Conservation (phyloP, 2,329 filamentous ascomycete genomes). For the Colletotrichum tofieldiae region DNA sequence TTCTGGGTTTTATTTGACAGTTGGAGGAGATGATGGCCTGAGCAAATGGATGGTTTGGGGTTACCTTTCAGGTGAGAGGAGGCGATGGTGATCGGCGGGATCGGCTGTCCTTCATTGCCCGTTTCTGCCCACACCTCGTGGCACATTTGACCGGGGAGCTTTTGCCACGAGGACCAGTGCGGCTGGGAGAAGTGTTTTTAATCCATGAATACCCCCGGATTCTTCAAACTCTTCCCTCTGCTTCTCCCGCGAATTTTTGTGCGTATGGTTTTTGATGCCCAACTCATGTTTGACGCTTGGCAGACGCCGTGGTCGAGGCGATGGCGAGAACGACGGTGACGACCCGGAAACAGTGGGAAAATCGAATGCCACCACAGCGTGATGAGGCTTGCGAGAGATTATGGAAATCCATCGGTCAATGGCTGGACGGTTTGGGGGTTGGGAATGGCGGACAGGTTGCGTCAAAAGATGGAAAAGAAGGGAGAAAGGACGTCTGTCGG, state of each 20-base stretch:
- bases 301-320: background rate
- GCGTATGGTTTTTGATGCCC: background rate
- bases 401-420: background rate
- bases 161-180: background rate
- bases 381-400: background rate
- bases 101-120: slow-evolving; percentile 37
- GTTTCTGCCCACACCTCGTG: background rate
- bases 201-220: background rate
- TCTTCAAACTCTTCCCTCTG: accelerated
- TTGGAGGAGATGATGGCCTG: background rate
- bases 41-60: slow-evolving; percentile 6
- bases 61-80: slow-evolving; percentile 33
- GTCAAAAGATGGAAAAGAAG: background rate
- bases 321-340: background rate
- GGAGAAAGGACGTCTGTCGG: too few relatives aligned
- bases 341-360: background rate
- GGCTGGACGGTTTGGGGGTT: background rate
- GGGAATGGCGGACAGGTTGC: background rate
- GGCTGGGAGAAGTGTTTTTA: background rate
- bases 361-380: too few relatives aligned
- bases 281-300: background rate
- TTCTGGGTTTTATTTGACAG: background rate
- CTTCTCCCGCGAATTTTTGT: background rate
- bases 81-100: slow-evolving; percentile 41
- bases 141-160: background rate